Evolutionary conservation across 352 stramenopile genomes (phyloP).

Genomic region (Globisporangium heterothallicum): DNA sequence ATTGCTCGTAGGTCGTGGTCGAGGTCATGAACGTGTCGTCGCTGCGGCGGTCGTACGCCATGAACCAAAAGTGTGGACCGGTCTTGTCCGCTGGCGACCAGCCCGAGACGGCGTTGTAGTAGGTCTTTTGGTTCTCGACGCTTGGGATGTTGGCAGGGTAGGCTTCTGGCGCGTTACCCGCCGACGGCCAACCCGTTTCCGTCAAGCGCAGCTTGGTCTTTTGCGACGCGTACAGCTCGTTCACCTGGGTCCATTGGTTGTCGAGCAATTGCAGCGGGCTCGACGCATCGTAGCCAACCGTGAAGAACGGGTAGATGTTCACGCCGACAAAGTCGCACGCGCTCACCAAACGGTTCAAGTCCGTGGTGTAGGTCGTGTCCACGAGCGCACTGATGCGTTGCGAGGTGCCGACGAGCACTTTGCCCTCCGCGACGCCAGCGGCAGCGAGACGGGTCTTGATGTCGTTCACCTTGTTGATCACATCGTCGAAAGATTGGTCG

Average conservation of each 20-base stretch:
- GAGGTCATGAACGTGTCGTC: conserved; percentile 11
- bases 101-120: conserved; percentile 11
- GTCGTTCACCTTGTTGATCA: conserved; percentile 21
- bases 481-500: conserved; percentile 19
- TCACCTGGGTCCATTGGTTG: conserved; percentile 36
- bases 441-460: conserved; percentile 25
- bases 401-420: conserved; percentile 36
- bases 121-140: conserved; percentile 12
- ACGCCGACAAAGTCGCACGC: conserved; percentile 29
- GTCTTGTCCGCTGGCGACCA: conserved; percentile 8
- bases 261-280: conserved; percentile 37
- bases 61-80: conserved; percentile 14
- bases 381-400: conserved; percentile 54
- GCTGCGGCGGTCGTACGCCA: conserved; percentile 15
- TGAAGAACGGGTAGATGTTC: conserved; percentile 82
- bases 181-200: conserved; percentile 55
- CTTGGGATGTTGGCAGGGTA: conserved; percentile 13
- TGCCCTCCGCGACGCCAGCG: conserved; percentile 25
- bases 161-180: conserved; percentile 12
- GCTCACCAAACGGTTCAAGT: conserved; percentile 22
- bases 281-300: conserved; percentile 33
- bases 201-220: conserved; percentile 30
- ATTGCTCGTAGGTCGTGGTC: conserved; percentile 10
- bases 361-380: conserved; percentile 23
- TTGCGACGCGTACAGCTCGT: conserved; percentile 8